A percentile compares a stretch with the other conserved stretches of the same genome.
These are phyloP conservation scores for Sporothrix curviconia DNA, from an alignment of 2,329 filamentous ascomycete species.

Conservation along the genomic window DNA sequence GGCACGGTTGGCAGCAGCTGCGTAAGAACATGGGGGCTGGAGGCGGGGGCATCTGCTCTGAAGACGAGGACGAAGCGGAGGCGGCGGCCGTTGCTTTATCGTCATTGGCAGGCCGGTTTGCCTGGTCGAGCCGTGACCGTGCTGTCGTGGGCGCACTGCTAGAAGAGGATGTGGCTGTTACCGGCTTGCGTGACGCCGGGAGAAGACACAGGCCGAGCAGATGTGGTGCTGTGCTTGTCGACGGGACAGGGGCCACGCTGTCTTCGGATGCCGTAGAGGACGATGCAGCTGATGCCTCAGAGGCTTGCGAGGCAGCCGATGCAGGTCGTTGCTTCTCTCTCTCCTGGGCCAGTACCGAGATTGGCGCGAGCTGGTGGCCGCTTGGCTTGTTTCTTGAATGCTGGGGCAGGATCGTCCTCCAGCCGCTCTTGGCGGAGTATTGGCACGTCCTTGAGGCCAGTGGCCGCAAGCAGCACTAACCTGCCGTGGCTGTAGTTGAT, in stretches of 20 bases:
- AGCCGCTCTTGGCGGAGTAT: not conserved
- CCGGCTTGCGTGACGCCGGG: not conserved
- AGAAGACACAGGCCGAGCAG: not conserved
- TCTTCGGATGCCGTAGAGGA: not conserved
- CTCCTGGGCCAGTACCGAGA: slow-evolving; percentile 22
- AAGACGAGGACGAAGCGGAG: slow-evolving; percentile 17
- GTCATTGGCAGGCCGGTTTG: not conserved
- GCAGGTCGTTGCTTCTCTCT: slow-evolving; percentile 13
- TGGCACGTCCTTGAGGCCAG: no score
- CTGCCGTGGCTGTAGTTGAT: not conserved
- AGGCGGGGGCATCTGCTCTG: slow-evolving; percentile 6
- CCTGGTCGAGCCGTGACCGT: not conserved
- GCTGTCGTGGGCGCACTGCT: not conserved
- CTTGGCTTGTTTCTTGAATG: not conserved
- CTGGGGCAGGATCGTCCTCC: not conserved
- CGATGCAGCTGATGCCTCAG: not conserved
- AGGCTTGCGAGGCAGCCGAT: slow-evolving; percentile 16
- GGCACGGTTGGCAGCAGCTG: not conserved
- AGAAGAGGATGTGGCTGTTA: not conserved
- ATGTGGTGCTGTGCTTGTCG: not conserved
- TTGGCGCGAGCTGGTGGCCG: not conserved
- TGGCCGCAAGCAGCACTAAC: no score
- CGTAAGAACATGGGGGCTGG: not conserved
- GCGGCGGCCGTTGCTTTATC: not conserved
- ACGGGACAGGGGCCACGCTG: slow-evolving; percentile 1